These are phyloP conservation scores for Meripilus lineatus DNA, from an alignment of 1,284 basidiomycete genomes.

Conservation along the genomic window DNA sequence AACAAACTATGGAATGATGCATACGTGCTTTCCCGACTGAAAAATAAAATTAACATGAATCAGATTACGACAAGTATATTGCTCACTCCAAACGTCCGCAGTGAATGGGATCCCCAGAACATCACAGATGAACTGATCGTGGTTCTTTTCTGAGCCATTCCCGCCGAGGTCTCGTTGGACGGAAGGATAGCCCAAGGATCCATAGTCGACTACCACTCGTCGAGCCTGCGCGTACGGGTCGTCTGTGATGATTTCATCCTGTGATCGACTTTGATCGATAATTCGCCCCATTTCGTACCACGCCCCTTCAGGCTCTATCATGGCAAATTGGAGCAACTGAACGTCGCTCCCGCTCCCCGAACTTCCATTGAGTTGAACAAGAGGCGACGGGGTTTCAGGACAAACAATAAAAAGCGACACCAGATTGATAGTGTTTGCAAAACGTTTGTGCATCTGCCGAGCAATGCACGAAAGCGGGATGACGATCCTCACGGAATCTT, in stretches of 20 bases:
- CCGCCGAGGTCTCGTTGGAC: background rate
- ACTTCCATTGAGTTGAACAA: too few relatives aligned
- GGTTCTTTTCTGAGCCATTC: constrained; percentile 5
- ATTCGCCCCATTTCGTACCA: constrained; percentile 4
- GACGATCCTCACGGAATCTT: constrained; percentile 46
- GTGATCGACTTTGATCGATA: background rate
- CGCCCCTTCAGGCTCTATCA: constrained; percentile 2
- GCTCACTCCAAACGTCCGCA: constrained; percentile 41
- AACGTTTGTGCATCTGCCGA: constrained; percentile 10
- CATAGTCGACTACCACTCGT: constrained; percentile 6
- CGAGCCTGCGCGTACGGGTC: background rate
- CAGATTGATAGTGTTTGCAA: constrained; percentile 16
- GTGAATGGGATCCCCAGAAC: constrained; percentile 25
- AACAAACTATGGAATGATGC: constrained; percentile 29
- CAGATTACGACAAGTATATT: background rate
- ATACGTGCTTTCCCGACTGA: constrained; percentile 36
- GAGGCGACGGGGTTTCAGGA: background rate
- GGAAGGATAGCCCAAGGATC: background rate
- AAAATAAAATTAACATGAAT: constrained; percentile 1
- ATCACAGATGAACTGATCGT: constrained; percentile 13
- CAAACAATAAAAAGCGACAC: constrained; percentile 13
- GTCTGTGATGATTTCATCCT: background rate
- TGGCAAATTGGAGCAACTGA: constrained; percentile 9
- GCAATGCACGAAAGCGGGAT: constrained; percentile 48
- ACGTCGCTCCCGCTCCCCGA: too few relatives aligned